phyloP scores from a whole-genome alignment of 257 asterid genomes.

The Nicotiana attenuata region DNA sequence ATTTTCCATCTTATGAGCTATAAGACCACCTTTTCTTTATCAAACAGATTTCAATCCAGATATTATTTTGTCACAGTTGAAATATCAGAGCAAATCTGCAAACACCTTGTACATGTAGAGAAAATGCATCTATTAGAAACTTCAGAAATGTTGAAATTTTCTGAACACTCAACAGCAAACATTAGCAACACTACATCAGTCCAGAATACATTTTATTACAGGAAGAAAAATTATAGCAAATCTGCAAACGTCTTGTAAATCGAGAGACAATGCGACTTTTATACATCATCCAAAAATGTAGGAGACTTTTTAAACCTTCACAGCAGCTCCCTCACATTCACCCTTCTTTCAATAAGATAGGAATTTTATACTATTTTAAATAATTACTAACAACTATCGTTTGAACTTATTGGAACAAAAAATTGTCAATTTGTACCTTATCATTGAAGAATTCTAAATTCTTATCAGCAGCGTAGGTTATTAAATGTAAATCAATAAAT shows the following conservation, averaged over 20 bases:
- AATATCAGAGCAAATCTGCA: neutral
- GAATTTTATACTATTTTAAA: neutral
- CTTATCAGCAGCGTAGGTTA: neutral
- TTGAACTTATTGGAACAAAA: neutral
- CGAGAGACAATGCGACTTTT: neutral
- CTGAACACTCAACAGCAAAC: neutral
- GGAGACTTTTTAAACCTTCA: neutral
- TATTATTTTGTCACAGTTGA: neutral
- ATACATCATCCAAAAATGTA: neutral
- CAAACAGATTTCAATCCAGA: neutral
- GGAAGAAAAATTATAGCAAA: neutral
- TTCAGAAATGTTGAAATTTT: neutral
- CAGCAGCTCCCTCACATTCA: neutral
- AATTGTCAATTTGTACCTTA: neutral
- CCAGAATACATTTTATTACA: neutral
- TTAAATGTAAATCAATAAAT: neutral
- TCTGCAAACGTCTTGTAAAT: neutral
- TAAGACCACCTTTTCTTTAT: conserved; percentile 2
- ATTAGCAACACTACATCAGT: neutral
- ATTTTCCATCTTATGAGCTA: conserved; percentile 54
- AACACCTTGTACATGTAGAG: neutral
- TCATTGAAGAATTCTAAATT: neutral
- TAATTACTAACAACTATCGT: neutral
- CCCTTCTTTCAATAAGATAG: neutral
- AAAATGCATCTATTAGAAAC: neutral